Conservation (phyloP, 345 rosid genomes). For the Fremontodendron californicum region DNA sequence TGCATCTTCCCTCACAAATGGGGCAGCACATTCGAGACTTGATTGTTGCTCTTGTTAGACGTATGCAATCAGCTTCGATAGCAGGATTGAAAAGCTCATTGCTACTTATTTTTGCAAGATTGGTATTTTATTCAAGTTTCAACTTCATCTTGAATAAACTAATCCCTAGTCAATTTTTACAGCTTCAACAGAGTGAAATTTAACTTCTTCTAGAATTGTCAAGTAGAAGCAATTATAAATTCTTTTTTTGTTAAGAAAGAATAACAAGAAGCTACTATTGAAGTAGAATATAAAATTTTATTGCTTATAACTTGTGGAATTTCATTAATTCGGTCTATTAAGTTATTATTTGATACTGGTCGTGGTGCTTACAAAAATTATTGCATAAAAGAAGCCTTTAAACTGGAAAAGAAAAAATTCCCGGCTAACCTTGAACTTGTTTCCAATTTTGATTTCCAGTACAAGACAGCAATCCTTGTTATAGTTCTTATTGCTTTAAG, state of each 20-base stretch:
- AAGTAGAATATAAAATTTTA: neutral
- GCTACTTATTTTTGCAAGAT: constrained; percentile 82
- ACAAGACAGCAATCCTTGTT: neutral
- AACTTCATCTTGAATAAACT: neutral
- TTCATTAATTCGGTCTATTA: neutral
- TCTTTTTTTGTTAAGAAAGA: neutral
- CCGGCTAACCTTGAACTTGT: neutral
- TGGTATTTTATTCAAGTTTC: constrained; percentile 57
- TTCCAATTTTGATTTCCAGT: neutral
- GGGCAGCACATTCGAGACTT: constrained; percentile 69
- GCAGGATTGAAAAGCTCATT: constrained; percentile 71
- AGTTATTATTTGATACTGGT: neutral
- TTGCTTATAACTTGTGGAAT: neutral
- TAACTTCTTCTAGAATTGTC: constrained; percentile 3
- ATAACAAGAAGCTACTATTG: neutral
- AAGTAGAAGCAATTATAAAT: neutral
- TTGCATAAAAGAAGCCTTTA: neutral
- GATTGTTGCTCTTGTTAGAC: constrained; percentile 78
- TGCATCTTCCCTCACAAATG: constrained; percentile 89
- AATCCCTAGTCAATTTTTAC: neutral
- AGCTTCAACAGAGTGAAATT: neutral
- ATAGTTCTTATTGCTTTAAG: neutral
- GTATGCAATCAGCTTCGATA: constrained; percentile 82
- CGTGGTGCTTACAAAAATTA: neutral
- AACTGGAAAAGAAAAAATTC: no score